Evolutionary conservation across 2,329 filamentous ascomycete species (phyloP), one percentile per base, ranked within the genome.

Genomic region (Colletotrichum coccodes): DNA sequence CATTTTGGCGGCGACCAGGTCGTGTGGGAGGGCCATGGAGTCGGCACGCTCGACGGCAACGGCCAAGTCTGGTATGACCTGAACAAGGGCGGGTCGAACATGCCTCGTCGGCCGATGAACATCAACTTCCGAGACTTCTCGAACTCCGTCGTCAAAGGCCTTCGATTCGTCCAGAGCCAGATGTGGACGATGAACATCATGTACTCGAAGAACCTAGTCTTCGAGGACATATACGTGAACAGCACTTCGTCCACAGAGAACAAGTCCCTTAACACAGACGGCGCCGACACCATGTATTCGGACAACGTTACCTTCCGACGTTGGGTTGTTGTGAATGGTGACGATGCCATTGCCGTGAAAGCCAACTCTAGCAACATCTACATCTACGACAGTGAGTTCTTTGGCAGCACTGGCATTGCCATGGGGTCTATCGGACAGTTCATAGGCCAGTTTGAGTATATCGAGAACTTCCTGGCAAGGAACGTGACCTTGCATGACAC

Each of bases 181-280:
- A 90, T 90, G 87, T 90, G 88, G 83, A 85, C 85, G 0, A 85
- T 89, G 81, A 84, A 84, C 1, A 81, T 88, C 34, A 85, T 85
- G 11, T 77, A 85, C 73, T 85, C 84, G 3, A 69, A 82, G 7
- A 76, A 85, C 56, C 76, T 85, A 2, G 75, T 85, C 0, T 77
- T 89, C 7, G 79, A 85, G 57, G 80, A 85, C 68, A 86, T 89
- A 4, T 85, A 82, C 70, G 81, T 88, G 62, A 88, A 88, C 76
- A 88, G 82, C 74, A 84, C 82, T 0, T 80, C 78, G 0, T 71
- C 60, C 12, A 75, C 73, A 57, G 60, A 73, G 60, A 76, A 77
- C 71, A 77, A 71, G 68, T 79, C 77, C 0, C 75, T 79, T 63
- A 81, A 81, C 70, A 84, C 81, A 1, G 81, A 84, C 70, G 82